Base-by-base conservation (phyloP, 768 basidiomycete genomes). In the Kwoniella dejecticola region DNA sequence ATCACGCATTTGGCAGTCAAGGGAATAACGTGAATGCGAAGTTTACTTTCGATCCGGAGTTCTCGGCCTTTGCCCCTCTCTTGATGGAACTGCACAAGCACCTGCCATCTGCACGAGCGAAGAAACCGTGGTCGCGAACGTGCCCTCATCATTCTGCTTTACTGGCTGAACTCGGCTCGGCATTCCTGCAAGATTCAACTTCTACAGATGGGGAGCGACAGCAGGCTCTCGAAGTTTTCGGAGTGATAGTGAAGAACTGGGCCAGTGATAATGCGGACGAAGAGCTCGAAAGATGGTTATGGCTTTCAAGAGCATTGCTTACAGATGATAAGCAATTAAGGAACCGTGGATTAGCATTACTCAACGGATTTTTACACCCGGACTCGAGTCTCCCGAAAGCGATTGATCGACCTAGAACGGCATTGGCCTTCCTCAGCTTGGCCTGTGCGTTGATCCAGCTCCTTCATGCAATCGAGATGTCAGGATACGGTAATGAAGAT, bases 211-310 rank as follows among this genome's bases (percentile, higher is more conserved):
- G 73, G 1, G 69, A 72, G 23, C 7, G 69, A 58, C 70, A 70
- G 48, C 70, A 72, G 41, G 73, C 71, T 5, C 55, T 75, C 1
- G 73, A 75, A 45, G 67, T 75, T 12, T 75, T 75, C 31, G 73
- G 70, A 0, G 65, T 63, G 1, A 49, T 75, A 13, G 71, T 75
- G 0, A 63, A 62, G 33, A 70, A 65, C 31, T 75, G 73, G 73
- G 59, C 68, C 0, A 40, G 66, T 1, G 73, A 72, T 29, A 68
- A 40, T 33, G 60, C 64, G 1, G 73, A 72, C 4, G 73, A 75
- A 54, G 70, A 75, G 60, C 47, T 75, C 4, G 64, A 63, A 17
- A 26, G 73, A 24, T 75, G 73, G 73, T 23, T 72, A 17, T 75
- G 68, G 68, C 62, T 75, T 8, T 68, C 57, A 44, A 56, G 66